phyloP scores from a whole-genome alignment of 148 eudicot species.

The Nyssa sinensis region DNA sequence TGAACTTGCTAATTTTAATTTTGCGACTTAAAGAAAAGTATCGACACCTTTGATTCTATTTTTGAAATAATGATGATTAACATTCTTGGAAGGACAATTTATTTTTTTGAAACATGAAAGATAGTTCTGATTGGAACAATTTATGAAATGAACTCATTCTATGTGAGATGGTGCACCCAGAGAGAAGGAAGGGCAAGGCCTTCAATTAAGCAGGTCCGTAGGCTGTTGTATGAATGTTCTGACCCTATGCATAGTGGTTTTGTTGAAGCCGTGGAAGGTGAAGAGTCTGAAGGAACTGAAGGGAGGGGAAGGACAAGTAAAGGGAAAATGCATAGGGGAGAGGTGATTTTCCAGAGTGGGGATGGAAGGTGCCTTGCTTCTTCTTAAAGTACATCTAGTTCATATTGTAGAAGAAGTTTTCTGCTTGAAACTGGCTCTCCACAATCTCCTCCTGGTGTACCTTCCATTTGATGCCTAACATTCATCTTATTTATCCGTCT shows the following conservation, averaged over 20 bases:
- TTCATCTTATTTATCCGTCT: neutral
- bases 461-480: slow-evolving; percentile 43
- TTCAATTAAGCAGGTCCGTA: slow-evolving; percentile 89
- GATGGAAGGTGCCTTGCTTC: slow-evolving; percentile 86
- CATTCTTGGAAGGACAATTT: too few relatives aligned
- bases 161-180: slow-evolving; percentile 86
- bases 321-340: slow-evolving; percentile 54
- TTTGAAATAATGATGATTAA: too few relatives aligned
- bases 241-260: slow-evolving; percentile 86
- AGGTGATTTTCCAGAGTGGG: slow-evolving; percentile 50
- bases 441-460: slow-evolving; percentile 66
- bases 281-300: slow-evolving; percentile 52
- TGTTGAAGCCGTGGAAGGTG: slow-evolving; percentile 66
- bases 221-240: slow-evolving; percentile 85
- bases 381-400: slow-evolving; percentile 85
- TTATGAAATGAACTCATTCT: too few relatives aligned
- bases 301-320: slow-evolving; percentile 51
- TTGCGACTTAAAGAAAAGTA: too few relatives aligned
- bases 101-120: neutral
- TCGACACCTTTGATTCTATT: too few relatives aligned
- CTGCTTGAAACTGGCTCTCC: slow-evolving; percentile 88
- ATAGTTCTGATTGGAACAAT: neutral
- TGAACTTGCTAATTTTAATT: too few relatives aligned
- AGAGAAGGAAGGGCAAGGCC: slow-evolving; percentile 77
- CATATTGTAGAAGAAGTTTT: slow-evolving; percentile 84